These are phyloP conservation scores for Colletotrichum kahawae DNA, from an alignment of 2,329 filamentous ascomycete species.

Conservation along the genomic window DNA sequence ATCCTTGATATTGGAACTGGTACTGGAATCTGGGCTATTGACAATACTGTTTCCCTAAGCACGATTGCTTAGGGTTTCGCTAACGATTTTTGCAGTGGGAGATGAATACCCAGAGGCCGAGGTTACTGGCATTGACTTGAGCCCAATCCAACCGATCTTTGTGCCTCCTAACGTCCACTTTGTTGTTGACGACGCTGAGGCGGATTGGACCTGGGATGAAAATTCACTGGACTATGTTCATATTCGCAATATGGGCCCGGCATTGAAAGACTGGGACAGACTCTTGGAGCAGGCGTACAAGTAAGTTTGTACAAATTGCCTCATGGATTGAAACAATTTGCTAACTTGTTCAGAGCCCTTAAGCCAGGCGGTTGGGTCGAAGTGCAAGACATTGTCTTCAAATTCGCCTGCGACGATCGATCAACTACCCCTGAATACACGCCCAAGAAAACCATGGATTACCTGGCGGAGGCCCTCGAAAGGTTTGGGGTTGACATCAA, in stretches of 20 bases:
- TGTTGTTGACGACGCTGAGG: constrained; percentile 48
- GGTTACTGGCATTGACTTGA: constrained; percentile 28
- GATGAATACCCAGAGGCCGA: constrained; percentile 60
- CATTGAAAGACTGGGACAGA: constrained; percentile 58
- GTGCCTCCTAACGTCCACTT: constrained; percentile 30
- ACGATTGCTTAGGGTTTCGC: too few species aligned
- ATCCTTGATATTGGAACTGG: constrained; percentile 63
- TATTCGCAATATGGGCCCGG: constrained; percentile 60
- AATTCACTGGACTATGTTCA: constrained; percentile 66
- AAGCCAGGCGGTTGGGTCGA: constrained; percentile 52
- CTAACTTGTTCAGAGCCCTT: not conserved
- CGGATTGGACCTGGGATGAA: constrained; percentile 35
- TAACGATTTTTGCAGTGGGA: constrained; percentile 44
- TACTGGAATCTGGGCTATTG: constrained; percentile 64
- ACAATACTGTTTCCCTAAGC: constrained; percentile 38
- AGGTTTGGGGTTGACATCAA: constrained; percentile 27
- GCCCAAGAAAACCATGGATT: not conserved
- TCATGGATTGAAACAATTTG: too few species aligned
- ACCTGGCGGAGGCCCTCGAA: constrained; percentile 23
- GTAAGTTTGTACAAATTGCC: not conserved
- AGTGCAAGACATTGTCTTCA: constrained; percentile 35
- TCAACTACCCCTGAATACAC: constrained; percentile 20
- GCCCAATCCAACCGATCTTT: constrained; percentile 27
- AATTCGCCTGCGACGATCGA: constrained; percentile 30
- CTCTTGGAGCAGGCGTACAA: constrained; percentile 46